Conservation (phyloP, 495 filamentous ascomycete species). For the Letharia lupina region DNA sequence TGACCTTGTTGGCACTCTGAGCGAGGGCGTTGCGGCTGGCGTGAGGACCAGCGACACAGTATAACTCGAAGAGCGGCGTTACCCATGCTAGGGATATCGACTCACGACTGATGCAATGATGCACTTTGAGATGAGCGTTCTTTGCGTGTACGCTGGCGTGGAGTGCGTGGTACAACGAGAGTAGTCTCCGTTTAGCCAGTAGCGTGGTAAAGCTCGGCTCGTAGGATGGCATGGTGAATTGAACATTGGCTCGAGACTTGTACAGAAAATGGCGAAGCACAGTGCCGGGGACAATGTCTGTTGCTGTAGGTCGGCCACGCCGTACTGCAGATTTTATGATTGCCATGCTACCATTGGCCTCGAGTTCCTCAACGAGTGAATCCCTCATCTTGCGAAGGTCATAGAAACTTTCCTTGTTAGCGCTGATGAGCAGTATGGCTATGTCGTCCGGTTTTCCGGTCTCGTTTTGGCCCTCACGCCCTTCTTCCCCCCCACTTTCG, state of each 20-base stretch:
- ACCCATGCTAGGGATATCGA: conserved; percentile 80
- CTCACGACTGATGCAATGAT: conserved; percentile 66
- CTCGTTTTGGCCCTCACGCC: conserved; percentile 32
- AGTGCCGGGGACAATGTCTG: conserved; percentile 70
- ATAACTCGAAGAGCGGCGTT: conserved; percentile 84
- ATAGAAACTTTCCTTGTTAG: conserved; percentile 88
- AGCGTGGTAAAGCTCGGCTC: conserved; percentile 59
- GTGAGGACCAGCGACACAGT: conserved; percentile 79
- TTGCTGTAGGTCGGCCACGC: conserved; percentile 58
- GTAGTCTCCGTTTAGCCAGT: conserved; percentile 60
- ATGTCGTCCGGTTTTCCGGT: conserved; percentile 58
- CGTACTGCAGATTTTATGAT: conserved; percentile 64
- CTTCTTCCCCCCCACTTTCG: conserved; percentile 31
- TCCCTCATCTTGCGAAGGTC: conserved; percentile 80
- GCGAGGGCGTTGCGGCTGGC: conserved; percentile 69
- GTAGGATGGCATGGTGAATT: conserved; percentile 85
- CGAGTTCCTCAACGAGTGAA: conserved; percentile 63
- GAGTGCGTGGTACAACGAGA: conserved; percentile 75
- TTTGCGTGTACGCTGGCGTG: conserved; percentile 79
- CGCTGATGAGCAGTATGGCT: conserved; percentile 86
- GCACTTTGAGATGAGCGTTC: conserved; percentile 73
- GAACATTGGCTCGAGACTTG: conserved; percentile 86
- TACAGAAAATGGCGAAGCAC: conserved; percentile 86
- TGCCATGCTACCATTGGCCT: conserved; percentile 64
- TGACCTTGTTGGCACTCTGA: conserved; percentile 75